Evolutionary conservation across 2,329 filamentous ascomycete species (phyloP), one percentile per base, ranked within the genome.

Genomic region (Sordariomycetes sp.): DNA sequence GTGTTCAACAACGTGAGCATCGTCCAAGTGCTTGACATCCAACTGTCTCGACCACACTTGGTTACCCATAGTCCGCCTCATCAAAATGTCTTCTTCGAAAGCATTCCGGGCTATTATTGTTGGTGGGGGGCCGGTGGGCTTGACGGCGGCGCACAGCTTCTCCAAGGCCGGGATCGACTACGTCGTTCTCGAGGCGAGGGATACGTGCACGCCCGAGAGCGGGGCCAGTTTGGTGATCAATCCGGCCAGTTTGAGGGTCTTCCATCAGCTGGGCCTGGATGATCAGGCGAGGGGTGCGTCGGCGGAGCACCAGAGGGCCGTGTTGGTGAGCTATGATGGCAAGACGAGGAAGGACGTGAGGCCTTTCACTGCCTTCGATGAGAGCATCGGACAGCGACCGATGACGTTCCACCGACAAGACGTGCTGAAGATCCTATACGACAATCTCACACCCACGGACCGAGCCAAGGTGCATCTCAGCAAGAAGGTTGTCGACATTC

Each of bases 91-190:
- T 12, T 12, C 29, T 18, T 10, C 32, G 8, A 33, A 14, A 10
- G 20, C 21, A 9, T 29, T 29, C 36, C 40, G 39, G 27, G 46
- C 42, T 12, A 49, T 58, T 32, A 45, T 58, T 23, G 34, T 57
- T 18, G 54, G 54, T 27, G 48, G 46, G 14, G 53, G 54, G 12
- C 48, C 50, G 8, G 40, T 41, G 6, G 54, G 54, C 2, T 32
- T 57, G 3, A 43, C 42, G 6, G 43, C 51, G 5, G 53, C 53
- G 1, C 51, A 56, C 29, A 43, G 46, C 21, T 46, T 58, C 3
- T n/a, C 36, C 21, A 40, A 41, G 2, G 55, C 55, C 2, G 52
- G 49, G 4, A 48, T 54, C 24, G 51, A 53, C 33, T 51, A 47
- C 37, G 39, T 55, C 10, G 34, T 57, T 12, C 40, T 57, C 2